Evolutionary conservation across 1,139 yeast genomes (phyloP).

Genomic region (Suhomyces coccinellae): DNA sequence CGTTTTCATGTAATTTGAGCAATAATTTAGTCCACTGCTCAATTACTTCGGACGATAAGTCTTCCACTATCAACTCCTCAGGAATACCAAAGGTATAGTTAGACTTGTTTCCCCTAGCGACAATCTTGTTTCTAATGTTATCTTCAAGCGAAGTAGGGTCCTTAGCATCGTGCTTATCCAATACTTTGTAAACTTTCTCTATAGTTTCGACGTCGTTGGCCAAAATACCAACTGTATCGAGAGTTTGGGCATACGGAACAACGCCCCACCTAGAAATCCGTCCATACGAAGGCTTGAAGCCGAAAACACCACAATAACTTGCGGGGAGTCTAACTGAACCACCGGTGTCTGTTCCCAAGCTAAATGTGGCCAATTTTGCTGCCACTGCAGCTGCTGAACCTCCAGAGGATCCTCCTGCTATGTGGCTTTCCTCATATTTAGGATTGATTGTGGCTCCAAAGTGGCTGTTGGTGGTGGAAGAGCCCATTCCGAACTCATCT

Average conservation of each 20-base stretch:
- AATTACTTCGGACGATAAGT: conserved; percentile 49
- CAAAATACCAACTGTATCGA: conserved; percentile 91
- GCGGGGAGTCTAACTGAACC: conserved; percentile 95
- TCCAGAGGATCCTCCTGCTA: conserved; percentile 93
- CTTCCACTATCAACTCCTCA: conserved; percentile 59
- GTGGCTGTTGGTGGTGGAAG: conserved; percentile 55
- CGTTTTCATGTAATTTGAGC: conserved; percentile 39
- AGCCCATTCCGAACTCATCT: conserved; percentile 99
- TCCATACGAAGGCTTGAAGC: conserved; percentile 94
- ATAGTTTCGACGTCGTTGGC: conserved; percentile 49
- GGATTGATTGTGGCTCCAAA: conserved; percentile 79
- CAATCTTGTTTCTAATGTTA: conserved; percentile 31
- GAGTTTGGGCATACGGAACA: conserved; percentile 86
- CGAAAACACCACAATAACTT: conserved; percentile 76
- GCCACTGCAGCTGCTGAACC: conserved; percentile 95
- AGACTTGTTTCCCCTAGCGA: not conserved
- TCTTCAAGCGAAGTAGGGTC: conserved; percentile 77
- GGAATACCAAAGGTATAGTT: conserved; percentile 60
- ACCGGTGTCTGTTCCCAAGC: conserved; percentile 93
- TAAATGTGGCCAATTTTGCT: conserved; percentile 61
- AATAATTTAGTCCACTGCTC: conserved; percentile 46
- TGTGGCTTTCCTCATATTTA: conserved; percentile 35
- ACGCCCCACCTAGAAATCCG: conserved; percentile 91
- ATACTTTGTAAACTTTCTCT: conserved; percentile 48
- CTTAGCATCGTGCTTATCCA: conserved; percentile 63